Base-by-base conservation (phyloP, 1,284 basidiomycete genomes). In the Puccinia sorghi region DNA sequence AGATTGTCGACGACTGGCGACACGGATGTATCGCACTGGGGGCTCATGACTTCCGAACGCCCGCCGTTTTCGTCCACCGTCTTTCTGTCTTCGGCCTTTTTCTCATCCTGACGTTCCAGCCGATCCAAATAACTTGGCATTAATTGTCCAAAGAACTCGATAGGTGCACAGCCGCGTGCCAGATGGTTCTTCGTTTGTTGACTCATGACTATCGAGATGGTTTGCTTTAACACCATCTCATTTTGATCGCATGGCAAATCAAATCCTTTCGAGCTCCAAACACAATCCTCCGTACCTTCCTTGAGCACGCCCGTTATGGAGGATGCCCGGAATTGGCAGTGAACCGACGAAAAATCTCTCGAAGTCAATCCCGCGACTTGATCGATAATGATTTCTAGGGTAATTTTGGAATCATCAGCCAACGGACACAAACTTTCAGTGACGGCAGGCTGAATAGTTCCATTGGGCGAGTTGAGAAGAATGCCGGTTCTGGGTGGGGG, bases 21-120 rank as follows among this genome's bases (percentile, higher is more conserved):
- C 79, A 71, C 11, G 70, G 79, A 72, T 71, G 80, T 1, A 59
- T 80, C 72, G 64, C 27, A 54, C 39, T 80, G 66, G n/a, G 59
- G 52, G 9, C 81, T 82, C 50, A 64, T 1, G 66, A 72, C n/a
- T 73, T 72, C 52, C 57, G 77, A 80, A 83, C 80, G 80, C 89
- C 88, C 76, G 89, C 87, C 80, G 93, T 92, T 73, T 92, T 93
- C 87, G 83, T 93, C 91, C 82, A 95, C 93, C 92, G 37, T 11
- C 76, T 79, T 61, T 59, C 76, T 80, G 83, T 81, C 81, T 89
- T 89, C 77, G 89, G 87, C 80, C 93, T 92, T 73, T 92, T 93
- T 87, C 83, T 93, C 91, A 83, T 96, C 94, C 92, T 93, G 97
- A 61, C 92, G 88, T 83, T 95, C 93, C 85, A 97, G 86, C 11